These are phyloP conservation scores for Aspergillus wentii DNA, from an alignment of 495 filamentous ascomycete genomes.

Conservation along the genomic window DNA sequence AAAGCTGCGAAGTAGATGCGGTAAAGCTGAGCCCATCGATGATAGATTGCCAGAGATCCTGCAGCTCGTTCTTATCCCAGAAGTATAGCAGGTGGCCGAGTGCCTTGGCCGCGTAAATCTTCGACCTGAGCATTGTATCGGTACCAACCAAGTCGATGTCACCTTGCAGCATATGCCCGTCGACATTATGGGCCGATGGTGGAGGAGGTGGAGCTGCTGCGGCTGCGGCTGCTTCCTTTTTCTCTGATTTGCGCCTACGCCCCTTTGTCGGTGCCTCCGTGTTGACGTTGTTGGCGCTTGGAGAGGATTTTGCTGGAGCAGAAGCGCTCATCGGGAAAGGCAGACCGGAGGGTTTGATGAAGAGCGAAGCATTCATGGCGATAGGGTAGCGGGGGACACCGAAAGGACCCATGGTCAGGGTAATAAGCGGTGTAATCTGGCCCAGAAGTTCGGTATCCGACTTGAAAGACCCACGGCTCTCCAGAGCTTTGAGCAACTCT, in stretches of 20 bases:
- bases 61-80: constrained; percentile 41
- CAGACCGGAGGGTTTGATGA: constrained; percentile 91
- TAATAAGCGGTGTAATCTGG: constrained; percentile 71
- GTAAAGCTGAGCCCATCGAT: constrained; percentile 60
- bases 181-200: constrained; percentile 79
- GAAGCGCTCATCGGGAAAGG: constrained; percentile 57
- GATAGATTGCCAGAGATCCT: constrained; percentile 45
- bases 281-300: constrained; percentile 24
- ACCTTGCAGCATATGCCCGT: constrained; percentile 95
- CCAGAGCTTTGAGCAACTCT: constrained; percentile 65
- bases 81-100: constrained; percentile 54
- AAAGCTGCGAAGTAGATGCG: constrained; percentile 79
- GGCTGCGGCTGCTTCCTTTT: constrained; percentile 62
- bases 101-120: constrained; percentile 78
- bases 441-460: constrained; percentile 53
- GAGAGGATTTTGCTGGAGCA: constrained; percentile 55
- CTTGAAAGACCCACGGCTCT: constrained; percentile 53
- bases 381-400: constrained; percentile 85
- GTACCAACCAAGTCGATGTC: constrained; percentile 90
- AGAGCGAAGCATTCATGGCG: constrained; percentile 81
- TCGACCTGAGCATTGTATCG: constrained; percentile 82
- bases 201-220: constrained; percentile 42
- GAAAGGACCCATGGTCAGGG: constrained; percentile 80
- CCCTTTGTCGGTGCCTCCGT: constrained; percentile 47
- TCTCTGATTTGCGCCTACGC: constrained; percentile 76